A percentile compares a stretch with the other conserved stretches of the same genome.
phyloP scores from a whole-genome alignment of 1,284 basidiomycete species.

The Rhodofomes roseus region DNA sequence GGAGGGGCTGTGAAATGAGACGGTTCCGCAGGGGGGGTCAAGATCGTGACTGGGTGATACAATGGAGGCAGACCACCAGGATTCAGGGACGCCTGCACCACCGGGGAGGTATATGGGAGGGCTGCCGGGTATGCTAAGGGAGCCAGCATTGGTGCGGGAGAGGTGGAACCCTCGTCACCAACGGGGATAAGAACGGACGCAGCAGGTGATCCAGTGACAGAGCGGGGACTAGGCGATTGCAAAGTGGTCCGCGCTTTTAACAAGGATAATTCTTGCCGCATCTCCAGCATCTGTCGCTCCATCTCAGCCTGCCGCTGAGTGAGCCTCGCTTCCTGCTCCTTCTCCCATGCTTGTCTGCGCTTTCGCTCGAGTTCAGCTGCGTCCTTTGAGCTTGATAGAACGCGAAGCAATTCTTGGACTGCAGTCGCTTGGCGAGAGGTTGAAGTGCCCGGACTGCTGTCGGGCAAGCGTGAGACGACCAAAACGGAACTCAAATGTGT shows the following conservation, averaged over 20 bases:
- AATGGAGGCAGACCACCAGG: neutral
- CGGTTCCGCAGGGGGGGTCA: neutral
- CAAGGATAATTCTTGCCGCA: conserved; percentile 53
- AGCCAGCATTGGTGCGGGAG: neutral
- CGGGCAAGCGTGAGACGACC: neutral
- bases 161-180: neutral
- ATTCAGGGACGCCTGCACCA: neutral
- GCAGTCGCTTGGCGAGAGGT: conserved; percentile 28
- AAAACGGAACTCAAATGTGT: conserved; percentile 7
- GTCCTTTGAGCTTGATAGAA: conserved; percentile 48
- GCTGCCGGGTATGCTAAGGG: neutral
- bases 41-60: neutral
- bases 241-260: conserved; percentile 42
- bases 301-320: conserved; percentile 52
- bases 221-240: conserved; percentile 14
- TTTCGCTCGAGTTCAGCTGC: conserved; percentile 55
- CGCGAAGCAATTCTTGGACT: conserved; percentile 54
- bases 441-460: neutral
- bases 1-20: neutral
- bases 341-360: conserved; percentile 61
- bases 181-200: neutral
- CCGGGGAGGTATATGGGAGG: neutral
- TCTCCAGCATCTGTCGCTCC: conserved; percentile 51
- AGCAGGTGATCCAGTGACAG: neutral
- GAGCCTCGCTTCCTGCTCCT: conserved; percentile 59